Evolutionary conservation across 257 asterid species (phyloP).

Genomic region (Solanum clarkiae): DNA sequence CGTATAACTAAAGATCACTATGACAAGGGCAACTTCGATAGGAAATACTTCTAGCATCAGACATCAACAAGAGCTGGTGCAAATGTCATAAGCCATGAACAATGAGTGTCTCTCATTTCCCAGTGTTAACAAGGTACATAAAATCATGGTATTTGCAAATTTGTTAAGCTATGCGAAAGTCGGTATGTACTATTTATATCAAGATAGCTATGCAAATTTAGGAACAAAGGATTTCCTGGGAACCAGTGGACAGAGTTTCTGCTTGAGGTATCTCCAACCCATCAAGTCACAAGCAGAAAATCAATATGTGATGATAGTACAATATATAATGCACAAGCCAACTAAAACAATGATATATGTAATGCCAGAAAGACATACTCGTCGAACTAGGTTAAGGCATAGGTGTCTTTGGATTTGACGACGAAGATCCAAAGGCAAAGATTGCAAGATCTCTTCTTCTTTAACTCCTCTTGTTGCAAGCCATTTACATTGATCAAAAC

Average conservation of each 20-base stretch:
- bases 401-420: constrained; percentile 92
- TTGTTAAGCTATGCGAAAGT: not conserved
- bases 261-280: not conserved
- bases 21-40: not conserved
- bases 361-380: constrained; percentile 38
- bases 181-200: not conserved
- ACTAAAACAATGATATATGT: not conserved
- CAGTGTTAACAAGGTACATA: not conserved
- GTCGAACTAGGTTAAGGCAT: constrained; percentile 91
- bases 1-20: not conserved
- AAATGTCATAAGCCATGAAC: not conserved
- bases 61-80: not conserved
- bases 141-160: not conserved
- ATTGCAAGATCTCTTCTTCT: constrained; percentile 58
- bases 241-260: not conserved
- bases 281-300: not conserved
- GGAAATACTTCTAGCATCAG: not conserved
- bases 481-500: constrained; percentile 81
- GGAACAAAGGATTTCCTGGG: not conserved
- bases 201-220: not conserved
- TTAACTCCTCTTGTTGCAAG: constrained; percentile 91
- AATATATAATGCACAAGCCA: not conserved
- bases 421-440: constrained; percentile 84
- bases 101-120: not conserved
- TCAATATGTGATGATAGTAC: not conserved